Percentiles rank a stretch among this genome's conserved stretches.
These are phyloP conservation scores for Penicillium mononematosum DNA, from an alignment of 495 filamentous ascomycete genomes.

Conservation along the genomic window DNA sequence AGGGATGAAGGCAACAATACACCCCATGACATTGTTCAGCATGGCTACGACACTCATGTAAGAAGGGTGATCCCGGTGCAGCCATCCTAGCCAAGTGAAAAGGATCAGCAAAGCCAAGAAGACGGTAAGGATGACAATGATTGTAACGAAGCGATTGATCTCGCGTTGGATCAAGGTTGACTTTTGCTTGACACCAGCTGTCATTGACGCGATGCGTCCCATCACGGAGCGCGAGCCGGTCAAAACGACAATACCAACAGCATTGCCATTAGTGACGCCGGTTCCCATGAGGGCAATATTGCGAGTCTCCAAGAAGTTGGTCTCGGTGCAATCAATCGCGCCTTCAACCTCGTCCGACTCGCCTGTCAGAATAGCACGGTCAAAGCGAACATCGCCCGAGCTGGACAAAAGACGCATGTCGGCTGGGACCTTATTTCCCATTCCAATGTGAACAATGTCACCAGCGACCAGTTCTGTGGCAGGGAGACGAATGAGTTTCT, in stretches of 20 bases:
- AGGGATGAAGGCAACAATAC: conserved; percentile 71
- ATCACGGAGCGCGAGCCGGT: conserved; percentile 62
- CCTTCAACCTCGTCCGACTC: conserved; percentile 63
- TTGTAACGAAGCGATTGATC: conserved; percentile 62
- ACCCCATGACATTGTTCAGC: conserved; percentile 65
- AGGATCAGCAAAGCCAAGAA: conserved; percentile 57
- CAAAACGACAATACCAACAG: conserved; percentile 61
- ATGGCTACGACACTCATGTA: conserved; percentile 69
- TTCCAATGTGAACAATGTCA: conserved; percentile 62
- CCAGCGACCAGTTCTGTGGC: conserved; percentile 65
- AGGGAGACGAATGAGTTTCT: conserved; percentile 44
- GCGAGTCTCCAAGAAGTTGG: conserved; percentile 71
- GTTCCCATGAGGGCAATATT: conserved; percentile 74
- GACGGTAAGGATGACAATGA: conserved; percentile 57
- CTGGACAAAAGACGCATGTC: conserved; percentile 66
- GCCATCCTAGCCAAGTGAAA: conserved; percentile 60
- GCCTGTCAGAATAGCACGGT: conserved; percentile 69
- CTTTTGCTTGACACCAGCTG: conserved; percentile 60
- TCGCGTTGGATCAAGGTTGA: conserved; percentile 67
- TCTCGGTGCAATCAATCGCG: conserved; percentile 58
- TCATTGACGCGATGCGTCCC: conserved; percentile 67
- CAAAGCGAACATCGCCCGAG: conserved; percentile 67
- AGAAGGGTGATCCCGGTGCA: conserved; percentile 54
- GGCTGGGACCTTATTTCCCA: conserved; percentile 70
- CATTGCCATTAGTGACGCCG: conserved; percentile 63